Conservation (phyloP, 306 rosid species). For the Cucumis melo region DNA sequence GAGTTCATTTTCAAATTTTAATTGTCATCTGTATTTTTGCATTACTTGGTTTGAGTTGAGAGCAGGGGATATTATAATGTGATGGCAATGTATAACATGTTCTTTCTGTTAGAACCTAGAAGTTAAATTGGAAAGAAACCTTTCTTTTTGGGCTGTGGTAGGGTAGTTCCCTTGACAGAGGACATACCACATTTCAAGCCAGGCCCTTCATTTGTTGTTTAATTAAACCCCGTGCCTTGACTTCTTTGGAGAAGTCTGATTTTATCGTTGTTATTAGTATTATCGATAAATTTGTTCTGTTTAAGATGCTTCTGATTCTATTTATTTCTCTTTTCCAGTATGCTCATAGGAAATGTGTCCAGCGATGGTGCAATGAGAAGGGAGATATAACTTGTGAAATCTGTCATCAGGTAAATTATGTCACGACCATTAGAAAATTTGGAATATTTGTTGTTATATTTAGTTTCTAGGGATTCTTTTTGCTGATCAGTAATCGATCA, state of each 20-base stretch:
- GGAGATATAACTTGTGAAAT: slow-evolving; percentile 92
- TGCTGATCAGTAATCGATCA: not conserved
- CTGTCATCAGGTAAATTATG: slow-evolving; percentile 70
- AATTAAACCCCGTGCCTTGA: not conserved
- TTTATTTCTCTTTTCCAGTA: slow-evolving; percentile 32
- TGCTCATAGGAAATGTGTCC: slow-evolving; percentile 97
- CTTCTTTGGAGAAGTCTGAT: not conserved
- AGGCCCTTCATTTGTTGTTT: not conserved
- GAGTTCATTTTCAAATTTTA: not conserved
- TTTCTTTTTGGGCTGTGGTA: not conserved
- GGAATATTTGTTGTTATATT: not conserved
- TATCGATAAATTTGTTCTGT: not conserved
- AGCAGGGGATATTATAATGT: not conserved
- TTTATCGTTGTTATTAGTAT: not conserved
- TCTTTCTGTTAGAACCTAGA: not conserved
- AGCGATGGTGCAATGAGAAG: slow-evolving; percentile 97
- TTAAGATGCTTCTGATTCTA: not conserved
- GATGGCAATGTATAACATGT: not conserved
- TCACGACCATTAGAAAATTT: not conserved
- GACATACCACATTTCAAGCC: not conserved
- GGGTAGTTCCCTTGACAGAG: not conserved
- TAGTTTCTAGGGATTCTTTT: not conserved
- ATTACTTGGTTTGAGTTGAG: not conserved
- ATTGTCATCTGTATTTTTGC: not conserved
- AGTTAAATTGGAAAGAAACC: not conserved